Base-by-base conservation (phyloP, 257 asterid species). In the Solanum sitiens region DNA sequence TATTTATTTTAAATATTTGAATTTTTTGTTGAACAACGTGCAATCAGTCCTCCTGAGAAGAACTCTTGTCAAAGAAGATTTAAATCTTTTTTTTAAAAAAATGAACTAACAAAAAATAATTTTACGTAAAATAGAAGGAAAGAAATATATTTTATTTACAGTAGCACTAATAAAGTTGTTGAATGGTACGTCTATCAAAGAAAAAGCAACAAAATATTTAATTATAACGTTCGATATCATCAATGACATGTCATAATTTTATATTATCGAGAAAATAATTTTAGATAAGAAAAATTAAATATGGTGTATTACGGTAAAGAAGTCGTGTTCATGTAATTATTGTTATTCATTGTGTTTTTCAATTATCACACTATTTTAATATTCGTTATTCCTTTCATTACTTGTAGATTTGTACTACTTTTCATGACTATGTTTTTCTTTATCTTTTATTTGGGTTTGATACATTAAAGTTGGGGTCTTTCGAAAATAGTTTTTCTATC, bases 401-500 rank as follows among this genome's bases (percentile, higher is more conserved):
- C 2, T 40, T 16, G 1, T 53, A 53, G 63, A 53, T 0, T 53
- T 53, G 23, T 4, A 16, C 23, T 53, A 0, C 1, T 53, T 53
- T 53, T 53, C 15, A 50, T 15, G 61, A 50, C 23, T 53, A 16
- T 53, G 5, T 53, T 2, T 50, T 16, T 11, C 30, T 27, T 50
- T 15, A 14, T 16, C 9, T 15, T 53, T 53, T 53, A 18, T 8
- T 2, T 53, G 63, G 0, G 0, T 53, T 53, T 6, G 10, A 53
- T 18, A 53, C 23, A 53, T 4, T 53, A 6, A 23, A 18, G 63
- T 0, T 1, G 5, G 5, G 6, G 3, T 50, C 0, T 5, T 50
- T 50, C 0, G 0, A 0, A 50, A 15, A 5, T 7, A 14, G 5
- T 7, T 5, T 15, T 0, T 50, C 1, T 14, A 50, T 50, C 21